phyloP scores from a whole-genome alignment of 2,329 filamentous ascomycete genomes.

The Aspergillus ustus region DNA sequence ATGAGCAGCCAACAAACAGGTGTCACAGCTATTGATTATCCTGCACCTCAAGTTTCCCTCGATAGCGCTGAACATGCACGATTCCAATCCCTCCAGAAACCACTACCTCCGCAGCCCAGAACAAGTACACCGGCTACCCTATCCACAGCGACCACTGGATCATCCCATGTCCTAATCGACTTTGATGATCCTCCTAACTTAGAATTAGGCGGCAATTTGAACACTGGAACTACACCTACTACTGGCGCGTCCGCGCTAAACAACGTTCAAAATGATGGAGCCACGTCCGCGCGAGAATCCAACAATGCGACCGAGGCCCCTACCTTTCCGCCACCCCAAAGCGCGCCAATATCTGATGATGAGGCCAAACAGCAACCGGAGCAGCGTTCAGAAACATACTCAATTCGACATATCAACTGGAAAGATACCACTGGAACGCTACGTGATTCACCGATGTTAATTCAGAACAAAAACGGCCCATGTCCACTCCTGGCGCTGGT shows the following conservation, averaged over 20 bases:
- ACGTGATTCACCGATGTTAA: conserved; percentile 80
- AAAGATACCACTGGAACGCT: conserved; percentile 69
- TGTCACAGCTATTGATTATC: conserved; percentile 20
- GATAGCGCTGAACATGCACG: conserved; percentile 1
- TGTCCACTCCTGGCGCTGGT: conserved; percentile 92
- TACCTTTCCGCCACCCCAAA: conserved; percentile 13
- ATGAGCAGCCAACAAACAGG: conserved; percentile 16
- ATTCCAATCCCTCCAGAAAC: conserved; percentile 13
- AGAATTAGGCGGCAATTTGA: conserved; percentile 15
- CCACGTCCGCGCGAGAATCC: conserved; percentile 17
- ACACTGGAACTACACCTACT: conserved; percentile 18
- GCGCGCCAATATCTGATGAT: conserved; percentile 29
- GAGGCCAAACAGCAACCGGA: conserved; percentile 43
- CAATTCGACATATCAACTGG: conserved; percentile 91
- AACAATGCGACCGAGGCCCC: conserved; percentile 7
- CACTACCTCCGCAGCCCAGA: conserved; percentile 24
- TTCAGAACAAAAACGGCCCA: conserved; percentile 93
- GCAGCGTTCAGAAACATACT: conserved; percentile 77
- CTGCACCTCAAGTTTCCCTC: conserved; percentile 14
- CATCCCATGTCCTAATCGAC: conserved; percentile 40
- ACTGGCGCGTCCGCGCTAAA: conserved; percentile 8
- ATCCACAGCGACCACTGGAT: conserved; percentile 33
- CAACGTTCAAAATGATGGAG: conserved; percentile 4
- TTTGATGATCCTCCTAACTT: conserved; percentile 25
- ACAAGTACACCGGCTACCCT: conserved; percentile 27